These are phyloP conservation scores for Ilyonectria sp. DNA, from an alignment of 2,329 filamentous ascomycete genomes.

Conservation along the genomic window DNA sequence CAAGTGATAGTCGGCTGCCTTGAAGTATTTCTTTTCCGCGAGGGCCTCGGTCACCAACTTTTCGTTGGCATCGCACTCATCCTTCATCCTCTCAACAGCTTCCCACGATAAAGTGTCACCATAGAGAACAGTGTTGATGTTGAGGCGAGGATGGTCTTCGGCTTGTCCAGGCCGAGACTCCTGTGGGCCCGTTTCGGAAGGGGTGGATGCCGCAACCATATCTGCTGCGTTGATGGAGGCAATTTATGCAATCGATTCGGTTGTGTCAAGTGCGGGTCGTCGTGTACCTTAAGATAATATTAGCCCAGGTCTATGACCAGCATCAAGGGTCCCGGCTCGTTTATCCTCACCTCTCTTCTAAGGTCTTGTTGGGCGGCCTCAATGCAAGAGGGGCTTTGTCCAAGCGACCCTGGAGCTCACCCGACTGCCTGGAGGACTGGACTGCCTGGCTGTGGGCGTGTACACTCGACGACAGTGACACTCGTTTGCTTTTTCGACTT, in stretches of 20 bases:
- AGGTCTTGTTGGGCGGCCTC: background rate
- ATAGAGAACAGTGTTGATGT: background rate
- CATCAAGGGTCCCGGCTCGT: background rate
- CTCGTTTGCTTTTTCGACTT: no score
- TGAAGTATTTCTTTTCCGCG: background rate
- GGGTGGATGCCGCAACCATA: background rate
- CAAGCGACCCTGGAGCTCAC: no score
- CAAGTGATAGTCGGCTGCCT: constrained; percentile 13
- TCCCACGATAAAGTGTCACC: constrained; percentile 4
- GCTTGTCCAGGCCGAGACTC: background rate
- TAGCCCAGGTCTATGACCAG: background rate
- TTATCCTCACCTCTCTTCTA: background rate
- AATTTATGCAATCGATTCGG: background rate
- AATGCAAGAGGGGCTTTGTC: background rate
- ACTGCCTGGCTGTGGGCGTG: no score
- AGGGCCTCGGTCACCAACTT: constrained; percentile 10
- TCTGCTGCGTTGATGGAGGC: background rate
- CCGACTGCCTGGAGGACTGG: no score
- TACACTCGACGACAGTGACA: no score
- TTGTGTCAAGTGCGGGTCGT: background rate
- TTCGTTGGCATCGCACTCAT: constrained; percentile 15
- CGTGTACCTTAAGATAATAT: background rate
- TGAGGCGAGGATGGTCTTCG: background rate
- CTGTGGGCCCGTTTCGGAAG: background rate
- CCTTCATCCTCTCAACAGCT: constrained; percentile 4